Conservation (phyloP, 768 basidiomycete genomes). For the Tubosaeta sp. region DNA sequence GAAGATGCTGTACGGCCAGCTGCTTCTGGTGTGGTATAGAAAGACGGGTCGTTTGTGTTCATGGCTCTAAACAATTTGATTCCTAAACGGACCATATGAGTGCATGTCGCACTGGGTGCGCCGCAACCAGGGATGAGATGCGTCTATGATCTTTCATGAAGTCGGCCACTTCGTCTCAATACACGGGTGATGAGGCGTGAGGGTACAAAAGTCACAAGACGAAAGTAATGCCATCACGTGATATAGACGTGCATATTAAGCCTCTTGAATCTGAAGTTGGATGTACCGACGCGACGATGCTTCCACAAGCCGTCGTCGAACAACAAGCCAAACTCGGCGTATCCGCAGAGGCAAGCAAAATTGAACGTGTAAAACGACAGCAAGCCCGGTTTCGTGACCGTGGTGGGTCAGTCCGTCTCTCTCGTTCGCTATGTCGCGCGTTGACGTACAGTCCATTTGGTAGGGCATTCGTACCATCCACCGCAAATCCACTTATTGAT, state of each 20-base stretch:
- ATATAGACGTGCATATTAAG: not conserved
- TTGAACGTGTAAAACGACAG: conserved; percentile 55
- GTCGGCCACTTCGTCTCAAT: no score
- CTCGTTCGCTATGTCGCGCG: not conserved
- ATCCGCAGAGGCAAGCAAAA: conserved; percentile 56
- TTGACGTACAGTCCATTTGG: not conserved
- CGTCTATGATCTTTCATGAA: no score
- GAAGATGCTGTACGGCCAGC: conserved; percentile 70
- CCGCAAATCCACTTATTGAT: conserved; percentile 45
- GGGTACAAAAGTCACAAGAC: not conserved
- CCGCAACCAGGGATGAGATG: no score
- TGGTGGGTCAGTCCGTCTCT: conserved; percentile 46
- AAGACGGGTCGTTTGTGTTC: not conserved
- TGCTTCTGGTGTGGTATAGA: conserved; percentile 36
- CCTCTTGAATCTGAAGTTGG: not conserved
- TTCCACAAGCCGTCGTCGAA: conserved; percentile 6
- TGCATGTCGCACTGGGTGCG: not conserved
- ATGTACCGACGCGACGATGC: conserved; percentile 9
- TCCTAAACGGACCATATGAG: not conserved
- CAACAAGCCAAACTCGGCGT: conserved; percentile 24
- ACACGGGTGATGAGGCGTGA: no score
- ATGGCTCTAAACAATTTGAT: conserved; percentile 5
- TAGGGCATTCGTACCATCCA: conserved; percentile 53
- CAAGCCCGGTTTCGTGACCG: conserved; percentile 66
- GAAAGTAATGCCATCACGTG: not conserved